Base-by-base conservation (phyloP, 305 asterid species). In the Nicotiana rustica region DNA sequence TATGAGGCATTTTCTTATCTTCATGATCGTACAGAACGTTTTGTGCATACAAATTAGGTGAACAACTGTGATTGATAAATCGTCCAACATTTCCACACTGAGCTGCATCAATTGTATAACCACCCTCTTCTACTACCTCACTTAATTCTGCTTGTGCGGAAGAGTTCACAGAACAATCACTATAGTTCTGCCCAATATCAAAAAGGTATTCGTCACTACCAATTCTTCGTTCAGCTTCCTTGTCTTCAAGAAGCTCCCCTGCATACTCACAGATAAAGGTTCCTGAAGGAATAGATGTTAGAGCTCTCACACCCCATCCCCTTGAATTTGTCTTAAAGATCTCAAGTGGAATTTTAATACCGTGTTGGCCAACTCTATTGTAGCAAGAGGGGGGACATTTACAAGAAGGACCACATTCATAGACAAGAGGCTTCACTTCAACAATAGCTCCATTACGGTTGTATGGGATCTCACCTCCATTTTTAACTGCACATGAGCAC, bases 291-390 rank as follows among this genome's bases (percentile, higher is more conserved):
- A 97, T 89, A 12, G 96, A 95, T 78, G 88, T 83, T 18, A 90
- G 81, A 67, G 98, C 88, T 89, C 99, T 90, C 62, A 97, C 91
- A 35, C 99, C 99, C 99, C 99, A 97, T 19, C 98, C 99, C 80
- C 98, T 88, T 0, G 90, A 82, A 82, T 92, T 89, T 0, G 99
- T 97, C 89, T 93, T 95, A 86, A 96, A 96, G 82, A 96, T 81
- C 92, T 96, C 99, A 3, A 96, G 93, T 82, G 81, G 90, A 84
- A 89, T 78, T 83, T 88, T 95, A 69, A 91, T 88, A 71, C 99
- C 98, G 3, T 88, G 91, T 83, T 97, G 99, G 84, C 86, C 82
- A 81, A 91, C 94, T 85, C 97, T 85, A 44, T 97, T 95, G 70
- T 93, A 93, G 93, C 99, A 97, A 71, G 98, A 83, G 52, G 98